Evolutionary conservation across 176 grass and related monocot genomes (phyloP), one percentile per base, ranked within the genome.

Genomic region (Cenchrus americanus): DNA sequence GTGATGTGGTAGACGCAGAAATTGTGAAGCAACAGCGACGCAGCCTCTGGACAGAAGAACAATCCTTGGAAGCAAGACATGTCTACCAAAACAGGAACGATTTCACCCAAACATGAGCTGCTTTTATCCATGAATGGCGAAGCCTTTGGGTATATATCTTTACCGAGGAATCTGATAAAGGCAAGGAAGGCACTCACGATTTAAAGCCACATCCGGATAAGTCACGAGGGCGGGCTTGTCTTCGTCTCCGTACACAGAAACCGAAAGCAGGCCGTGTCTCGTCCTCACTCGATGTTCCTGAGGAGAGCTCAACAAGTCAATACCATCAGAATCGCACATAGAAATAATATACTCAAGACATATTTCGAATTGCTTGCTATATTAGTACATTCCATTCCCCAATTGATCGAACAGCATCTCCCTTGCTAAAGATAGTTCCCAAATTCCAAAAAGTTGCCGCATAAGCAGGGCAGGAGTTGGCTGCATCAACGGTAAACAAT

Each of bases 61-160:
- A 98, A 93, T 89, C 96, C 96, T 93, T 98, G 93, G 69, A 95
- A 98, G 86, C 96, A 98, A 77, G 96, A 95, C 89, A 95, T 91
- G 88, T 98, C 96, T 98, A 64, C 71, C 71, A 65, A 80, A 80
- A 87, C 21, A 92, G 48, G 37, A 66, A 71, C 13, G 27, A 50
- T 27, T 67, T 43, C 34, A 55, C 10, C 47, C 27, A 14, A 42
- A 70, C 6, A 84, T 80, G 64, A 88, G 61, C 41, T 55, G 26
- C 8, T 81, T 23, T 81, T 23, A 57, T 60, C 14, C 22, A 19
- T 61, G n/a, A n/a, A n/a, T n/a, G 22, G 43, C 7, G 50, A 71
- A 22, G 43, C 43, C n/a, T 24, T 54, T 37, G 34, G 69, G 71
- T 37, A 13, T 14, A 76, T 37, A 13, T 14, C 12, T 44, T 80